Percentiles rank a stretch among this genome's conserved stretches.
These are phyloP conservation scores for Puccinia sorghi DNA, from an alignment of 1,284 basidiomycete species.

Conservation along the genomic window DNA sequence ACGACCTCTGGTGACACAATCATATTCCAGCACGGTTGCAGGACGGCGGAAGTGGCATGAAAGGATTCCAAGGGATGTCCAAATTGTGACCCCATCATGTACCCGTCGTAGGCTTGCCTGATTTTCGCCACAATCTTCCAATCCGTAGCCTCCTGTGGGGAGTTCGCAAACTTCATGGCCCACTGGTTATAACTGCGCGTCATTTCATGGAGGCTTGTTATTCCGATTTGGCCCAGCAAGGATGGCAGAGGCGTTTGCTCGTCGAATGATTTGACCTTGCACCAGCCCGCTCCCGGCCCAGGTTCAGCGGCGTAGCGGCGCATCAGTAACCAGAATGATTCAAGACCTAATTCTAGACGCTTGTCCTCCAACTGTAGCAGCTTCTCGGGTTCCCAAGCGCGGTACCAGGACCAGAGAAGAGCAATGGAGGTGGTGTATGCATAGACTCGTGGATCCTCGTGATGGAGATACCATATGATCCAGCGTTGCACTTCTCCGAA, in stretches of 20 bases:
- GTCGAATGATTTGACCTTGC: background rate
- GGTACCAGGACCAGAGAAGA: conserved; percentile 1
- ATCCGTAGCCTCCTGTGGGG: background rate
- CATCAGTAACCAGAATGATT: background rate
- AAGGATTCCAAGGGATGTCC: background rate
- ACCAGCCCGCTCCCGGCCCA: background rate
- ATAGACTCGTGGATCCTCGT: background rate
- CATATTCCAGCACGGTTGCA: background rate
- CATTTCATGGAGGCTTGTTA: too few relatives aligned
- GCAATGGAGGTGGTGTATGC: conserved; percentile 1
- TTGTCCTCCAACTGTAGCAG: background rate
- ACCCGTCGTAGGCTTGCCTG: background rate
- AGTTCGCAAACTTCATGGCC: background rate
- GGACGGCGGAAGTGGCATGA: background rate
- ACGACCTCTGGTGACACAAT: background rate
- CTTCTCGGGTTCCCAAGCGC: background rate
- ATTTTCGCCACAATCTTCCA: background rate
- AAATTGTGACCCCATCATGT: background rate
- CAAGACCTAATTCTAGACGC: background rate
- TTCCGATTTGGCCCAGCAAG: background rate
- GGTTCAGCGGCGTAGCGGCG: background rate
- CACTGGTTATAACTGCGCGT: background rate
- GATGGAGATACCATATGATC: conserved; percentile 4
- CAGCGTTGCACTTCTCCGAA: background rate
- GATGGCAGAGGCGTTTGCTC: background rate